A percentile compares a stretch with the other conserved stretches of the same genome.
Evolutionary conservation across 192 early-diverging fungal species (phyloP).

Genomic region (Jimgerdemannia lactiflua): DNA sequence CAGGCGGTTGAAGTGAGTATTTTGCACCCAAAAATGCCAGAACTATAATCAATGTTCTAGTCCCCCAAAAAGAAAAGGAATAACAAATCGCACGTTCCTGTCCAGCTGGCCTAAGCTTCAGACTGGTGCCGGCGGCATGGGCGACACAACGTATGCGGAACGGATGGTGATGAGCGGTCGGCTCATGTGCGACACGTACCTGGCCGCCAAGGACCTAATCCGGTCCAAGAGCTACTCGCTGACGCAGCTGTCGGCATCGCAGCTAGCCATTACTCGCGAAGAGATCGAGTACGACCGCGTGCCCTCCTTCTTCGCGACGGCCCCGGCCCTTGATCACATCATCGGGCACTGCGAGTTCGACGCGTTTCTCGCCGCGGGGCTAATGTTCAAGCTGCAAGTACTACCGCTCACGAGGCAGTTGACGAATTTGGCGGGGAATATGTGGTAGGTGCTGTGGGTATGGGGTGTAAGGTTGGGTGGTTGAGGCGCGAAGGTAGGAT

Average conservation of each 20-base stretch:
- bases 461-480: neutral
- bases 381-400: conserved; percentile 90
- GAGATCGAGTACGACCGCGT: conserved; percentile 85
- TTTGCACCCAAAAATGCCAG: neutral
- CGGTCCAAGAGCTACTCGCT: conserved; percentile 83
- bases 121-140: conserved; percentile 72
- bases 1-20: conserved; percentile 60
- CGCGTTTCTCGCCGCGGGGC: conserved; percentile 67
- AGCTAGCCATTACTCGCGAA: conserved; percentile 75
- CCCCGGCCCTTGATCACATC: conserved; percentile 62
- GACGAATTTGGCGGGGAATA: conserved; percentile 90
- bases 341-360: conserved; percentile 83
- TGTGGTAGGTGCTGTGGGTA: conserved; percentile 60
- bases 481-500: neutral
- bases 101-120: conserved; percentile 84
- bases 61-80: neutral
- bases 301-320: conserved; percentile 60
- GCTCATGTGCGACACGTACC: conserved; percentile 91
- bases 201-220: conserved; percentile 83
- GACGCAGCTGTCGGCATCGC: conserved; percentile 68
- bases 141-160: conserved; percentile 75
- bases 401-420: conserved; percentile 91
- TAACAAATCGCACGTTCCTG: neutral
- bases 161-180: conserved; percentile 78
- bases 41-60: neutral